These are phyloP conservation scores for Balakata baccata DNA, from an alignment of 345 rosid genomes.

Conservation along the genomic window DNA sequence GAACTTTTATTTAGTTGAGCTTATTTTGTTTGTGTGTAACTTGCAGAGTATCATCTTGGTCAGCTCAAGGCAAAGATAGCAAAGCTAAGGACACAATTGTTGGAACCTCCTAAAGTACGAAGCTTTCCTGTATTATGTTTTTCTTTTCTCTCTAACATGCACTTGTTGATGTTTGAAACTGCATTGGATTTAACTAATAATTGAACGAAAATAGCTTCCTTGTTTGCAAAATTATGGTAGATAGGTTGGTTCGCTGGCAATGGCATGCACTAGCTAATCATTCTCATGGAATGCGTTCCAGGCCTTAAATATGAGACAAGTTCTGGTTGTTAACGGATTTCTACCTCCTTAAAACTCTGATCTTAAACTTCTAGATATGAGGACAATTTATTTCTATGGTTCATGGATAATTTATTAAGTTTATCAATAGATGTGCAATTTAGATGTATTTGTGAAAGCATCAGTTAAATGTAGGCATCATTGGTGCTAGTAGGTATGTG, in stretches of 20 bases:
- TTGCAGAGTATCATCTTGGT: slow-evolving; percentile 94
- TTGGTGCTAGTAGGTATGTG: neutral
- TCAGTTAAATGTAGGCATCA: neutral
- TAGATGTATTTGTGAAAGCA: neutral
- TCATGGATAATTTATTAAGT: neutral
- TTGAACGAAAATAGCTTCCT: neutral
- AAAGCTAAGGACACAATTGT: slow-evolving; percentile 85
- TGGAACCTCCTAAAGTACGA: slow-evolving; percentile 93
- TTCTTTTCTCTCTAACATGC: neutral
- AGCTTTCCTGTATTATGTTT: neutral
- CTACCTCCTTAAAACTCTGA: too few species aligned
- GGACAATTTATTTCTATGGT: neutral
- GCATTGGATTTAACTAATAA: neutral
- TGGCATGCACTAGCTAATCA: neutral
- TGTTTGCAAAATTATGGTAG: neutral
- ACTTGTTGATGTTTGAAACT: neutral
- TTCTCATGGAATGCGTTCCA: neutral
- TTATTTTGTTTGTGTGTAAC: slow-evolving; percentile 5
- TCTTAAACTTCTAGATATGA: neutral
- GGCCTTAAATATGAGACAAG: neutral
- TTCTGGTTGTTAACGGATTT: neutral
- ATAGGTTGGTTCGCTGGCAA: neutral
- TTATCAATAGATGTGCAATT: neutral
- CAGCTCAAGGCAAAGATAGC: slow-evolving; percentile 99
- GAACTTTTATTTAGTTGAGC: slow-evolving; percentile 4